phyloP scores from a whole-genome alignment of 257 asterid genomes.

The Fraxinus anomala region DNA sequence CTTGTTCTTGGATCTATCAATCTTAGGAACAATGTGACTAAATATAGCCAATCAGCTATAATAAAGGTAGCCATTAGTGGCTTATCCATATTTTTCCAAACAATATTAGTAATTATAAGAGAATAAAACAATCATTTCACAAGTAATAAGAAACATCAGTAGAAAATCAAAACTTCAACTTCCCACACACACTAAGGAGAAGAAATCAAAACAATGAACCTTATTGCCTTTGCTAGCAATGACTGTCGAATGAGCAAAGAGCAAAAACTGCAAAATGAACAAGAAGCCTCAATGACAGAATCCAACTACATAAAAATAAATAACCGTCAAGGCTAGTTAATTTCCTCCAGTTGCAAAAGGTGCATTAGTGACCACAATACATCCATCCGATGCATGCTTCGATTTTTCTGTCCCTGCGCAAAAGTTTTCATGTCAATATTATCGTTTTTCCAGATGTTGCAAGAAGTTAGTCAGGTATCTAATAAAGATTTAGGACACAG shows the following conservation, averaged over 20 bases:
- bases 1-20: too few species aligned
- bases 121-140: too few species aligned
- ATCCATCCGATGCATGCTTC: slow-evolving; percentile 92
- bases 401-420: slow-evolving; percentile 56
- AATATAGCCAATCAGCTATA: too few species aligned
- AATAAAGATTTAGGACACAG: too few species aligned
- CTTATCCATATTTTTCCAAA: too few species aligned
- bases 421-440: neutral
- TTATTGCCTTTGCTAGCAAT: neutral
- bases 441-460: too few species aligned
- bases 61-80: too few species aligned
- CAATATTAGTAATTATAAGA: too few species aligned
- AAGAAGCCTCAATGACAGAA: neutral
- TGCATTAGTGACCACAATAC: slow-evolving; percentile 90
- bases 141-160: neutral
- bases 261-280: neutral
- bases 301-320: neutral
- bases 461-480: too few species aligned
- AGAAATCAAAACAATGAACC: neutral
- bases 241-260: neutral
- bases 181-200: neutral
- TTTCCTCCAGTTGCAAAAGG: slow-evolving; percentile 63
- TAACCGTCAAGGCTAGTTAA: slow-evolving; percentile 10
- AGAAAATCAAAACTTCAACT: neutral
- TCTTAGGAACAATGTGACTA: too few species aligned